These are phyloP conservation scores for Aurantiochytrium sp. DNA, from an alignment of 108 stramenopile genomes.

Conservation along the genomic window DNA sequence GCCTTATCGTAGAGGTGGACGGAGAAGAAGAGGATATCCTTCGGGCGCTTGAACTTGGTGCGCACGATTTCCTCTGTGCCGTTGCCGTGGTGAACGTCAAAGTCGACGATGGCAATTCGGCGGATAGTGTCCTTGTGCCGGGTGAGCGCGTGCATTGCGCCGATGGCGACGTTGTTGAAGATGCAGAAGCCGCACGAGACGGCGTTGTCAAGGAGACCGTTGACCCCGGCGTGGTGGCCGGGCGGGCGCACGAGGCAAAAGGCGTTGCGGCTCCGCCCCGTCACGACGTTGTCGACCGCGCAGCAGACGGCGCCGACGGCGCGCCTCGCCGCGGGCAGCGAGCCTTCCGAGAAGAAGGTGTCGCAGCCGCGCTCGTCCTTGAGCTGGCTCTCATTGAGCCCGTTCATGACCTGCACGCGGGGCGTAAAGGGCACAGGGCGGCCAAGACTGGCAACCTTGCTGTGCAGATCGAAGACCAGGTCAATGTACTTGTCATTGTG, in stretches of 20 bases:
- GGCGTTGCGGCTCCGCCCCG: constrained; percentile 48
- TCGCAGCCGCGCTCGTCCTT: constrained; percentile 42
- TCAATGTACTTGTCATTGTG: constrained; percentile 28
- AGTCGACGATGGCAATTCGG: constrained; percentile 58
- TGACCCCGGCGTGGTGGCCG: constrained; percentile 94
- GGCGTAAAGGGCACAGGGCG: neutral
- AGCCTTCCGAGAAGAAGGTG: constrained; percentile 45
- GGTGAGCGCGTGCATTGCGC: constrained; percentile 86
- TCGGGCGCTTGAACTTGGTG: constrained; percentile 37
- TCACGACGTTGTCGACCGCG: constrained; percentile 53
- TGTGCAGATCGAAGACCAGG: neutral
- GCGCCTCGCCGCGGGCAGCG: constrained; percentile 68
- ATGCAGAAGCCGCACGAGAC: constrained; percentile 94
- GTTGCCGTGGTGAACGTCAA: constrained; percentile 64
- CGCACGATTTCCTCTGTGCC: constrained; percentile 57
- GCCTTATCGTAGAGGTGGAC: constrained; percentile 51
- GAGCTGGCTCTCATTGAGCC: neutral
- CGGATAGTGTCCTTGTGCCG: constrained; percentile 44
- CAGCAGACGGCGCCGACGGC: constrained; percentile 64
- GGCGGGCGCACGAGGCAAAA: constrained; percentile 96
- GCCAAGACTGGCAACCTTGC: neutral
- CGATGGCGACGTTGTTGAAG: constrained; percentile 96
- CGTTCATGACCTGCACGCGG: constrained; percentile 17
- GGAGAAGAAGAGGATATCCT: constrained; percentile 48
- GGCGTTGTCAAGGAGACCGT: constrained; percentile 53